Conservation (phyloP, 2,329 filamentous ascomycete genomes). For the Botrytis elliptica region DNA sequence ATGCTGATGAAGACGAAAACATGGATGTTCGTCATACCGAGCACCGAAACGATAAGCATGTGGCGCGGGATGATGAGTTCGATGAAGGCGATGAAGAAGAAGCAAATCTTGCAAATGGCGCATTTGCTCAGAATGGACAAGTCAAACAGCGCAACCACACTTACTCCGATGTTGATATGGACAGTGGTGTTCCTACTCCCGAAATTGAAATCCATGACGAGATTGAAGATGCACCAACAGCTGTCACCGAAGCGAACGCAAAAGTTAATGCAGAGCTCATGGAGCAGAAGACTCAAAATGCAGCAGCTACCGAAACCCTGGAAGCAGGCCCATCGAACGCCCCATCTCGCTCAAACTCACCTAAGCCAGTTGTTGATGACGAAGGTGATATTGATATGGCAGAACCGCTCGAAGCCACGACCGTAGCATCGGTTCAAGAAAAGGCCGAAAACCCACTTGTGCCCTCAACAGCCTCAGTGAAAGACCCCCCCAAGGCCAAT, state of each 20-base stretch:
- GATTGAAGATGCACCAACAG: conserved; percentile 33
- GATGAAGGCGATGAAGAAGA: conserved; percentile 91
- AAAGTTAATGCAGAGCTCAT: conserved; percentile 37
- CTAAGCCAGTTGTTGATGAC: conserved; percentile 32
- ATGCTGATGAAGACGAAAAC: conserved; percentile 80
- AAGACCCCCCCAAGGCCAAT: conserved; percentile 17
- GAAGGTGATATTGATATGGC: conserved; percentile 41
- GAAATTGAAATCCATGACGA: conserved; percentile 31
- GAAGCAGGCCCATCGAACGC: conserved; percentile 37
- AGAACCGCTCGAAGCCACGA: conserved; percentile 24
- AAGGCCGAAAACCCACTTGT: conserved; percentile 15
- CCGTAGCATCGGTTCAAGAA: conserved; percentile 12
- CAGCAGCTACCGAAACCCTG: conserved; percentile 18
- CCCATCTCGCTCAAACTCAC: conserved; percentile 35
- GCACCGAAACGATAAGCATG: conserved; percentile 76
- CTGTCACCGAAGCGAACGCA: conserved; percentile 36
- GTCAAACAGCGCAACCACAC: conserved; percentile 58
- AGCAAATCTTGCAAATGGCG: conserved; percentile 68
- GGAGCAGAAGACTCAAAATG: conserved; percentile 37
- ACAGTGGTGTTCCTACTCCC: conserved; percentile 50
- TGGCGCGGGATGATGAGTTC: conserved; percentile 75
- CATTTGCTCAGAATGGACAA: conserved; percentile 49
- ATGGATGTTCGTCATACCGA: conserved; percentile 80
- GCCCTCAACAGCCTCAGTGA: conserved; percentile 17
- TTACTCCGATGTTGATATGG: conserved; percentile 50